phyloP scores from a whole-genome alignment of 2,329 filamentous ascomycete species.

The Bipolaris zeicola region DNA sequence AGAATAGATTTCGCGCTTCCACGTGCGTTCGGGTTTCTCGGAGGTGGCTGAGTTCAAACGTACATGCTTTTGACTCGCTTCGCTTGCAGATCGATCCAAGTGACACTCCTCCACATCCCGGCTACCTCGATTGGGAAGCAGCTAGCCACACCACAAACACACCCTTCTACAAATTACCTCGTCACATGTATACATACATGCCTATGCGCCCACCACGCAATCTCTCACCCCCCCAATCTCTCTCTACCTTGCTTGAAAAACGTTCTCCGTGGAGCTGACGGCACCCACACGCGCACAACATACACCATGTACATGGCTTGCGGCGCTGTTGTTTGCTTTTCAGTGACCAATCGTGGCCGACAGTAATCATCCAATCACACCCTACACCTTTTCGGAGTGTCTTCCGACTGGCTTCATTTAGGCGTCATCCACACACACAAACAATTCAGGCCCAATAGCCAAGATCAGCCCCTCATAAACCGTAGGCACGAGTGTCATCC shows the following conservation, averaged over 20 bases:
- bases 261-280: not conserved
- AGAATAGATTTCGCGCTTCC: conserved; percentile 4
- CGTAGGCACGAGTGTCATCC: conserved; percentile 12
- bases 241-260: conserved; percentile 1
- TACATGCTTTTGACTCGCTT: conserved; percentile 13
- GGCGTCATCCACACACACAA: not conserved
- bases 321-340: conserved; percentile 2
- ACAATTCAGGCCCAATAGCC: not conserved
- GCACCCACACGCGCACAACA: not conserved
- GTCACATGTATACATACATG: not conserved
- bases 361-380: conserved; percentile 4
- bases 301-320: not conserved
- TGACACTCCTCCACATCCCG: conserved; percentile 6
- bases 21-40: conserved; percentile 1
- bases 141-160: conserved; percentile 6
- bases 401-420: conserved; percentile 5
- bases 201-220: conserved; percentile 3
- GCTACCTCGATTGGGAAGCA: conserved; percentile 1
- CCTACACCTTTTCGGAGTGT: not conserved
- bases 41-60: not conserved
- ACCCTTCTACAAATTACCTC: not conserved
- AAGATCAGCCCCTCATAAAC: conserved; percentile 7
- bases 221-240: conserved; percentile 8
- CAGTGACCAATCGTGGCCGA: not conserved
- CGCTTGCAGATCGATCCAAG: conserved; percentile 8